Base-by-base conservation (phyloP, 1,284 basidiomycete genomes). In the Ustilago shanxiensis region DNA sequence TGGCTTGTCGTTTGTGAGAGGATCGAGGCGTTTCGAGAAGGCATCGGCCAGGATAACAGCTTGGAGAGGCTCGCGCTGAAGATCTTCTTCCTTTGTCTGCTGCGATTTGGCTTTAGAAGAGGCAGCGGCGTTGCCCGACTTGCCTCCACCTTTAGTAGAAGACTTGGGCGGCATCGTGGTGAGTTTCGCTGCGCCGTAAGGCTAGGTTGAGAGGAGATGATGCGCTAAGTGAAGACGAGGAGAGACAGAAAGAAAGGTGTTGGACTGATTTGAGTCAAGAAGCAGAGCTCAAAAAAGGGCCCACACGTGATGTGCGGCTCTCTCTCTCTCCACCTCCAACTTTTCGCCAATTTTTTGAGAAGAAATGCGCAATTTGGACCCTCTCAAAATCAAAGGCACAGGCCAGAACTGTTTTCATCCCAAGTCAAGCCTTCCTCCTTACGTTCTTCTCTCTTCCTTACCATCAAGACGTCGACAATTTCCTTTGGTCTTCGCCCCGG, bases 31-130 rank as follows among this genome's bases (percentile, higher is more conserved):
- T 81, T 92, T 92, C 88, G 95, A 95, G 88, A 95, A 98, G 80
- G 93, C 95, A 87, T 98, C 95, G 14, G 95, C 95, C 49, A 98
- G 91, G 58, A 98, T 91, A 66, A 98, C 93, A 37, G 95, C 95
- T 83, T 96, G 95, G 2, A 98, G 88, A 26, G 80, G 81, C 47
- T 85, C 83, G 31, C 85, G 72, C 29, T 77, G 76, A n/a, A 79
- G 71, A 28, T 84, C 82, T n/a, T 79, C 78, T 20, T 79, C 70
- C 33, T 56, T 66, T 54, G 61, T 67, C 57, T 71, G 61, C n/a
- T 76, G 62, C 31, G 74, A 72, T 35, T 70, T 69, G n/a, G 72
- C 35, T 35, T 66, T 75, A 41, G 66, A 66, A 11, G 74, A 69
- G 4, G 74, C 57, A 29, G 45, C 56, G 33, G 51, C 61, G 20